These are phyloP conservation scores for Ananas comosus DNA, from an alignment of 176 grass and related monocot species.

Conservation along the genomic window DNA sequence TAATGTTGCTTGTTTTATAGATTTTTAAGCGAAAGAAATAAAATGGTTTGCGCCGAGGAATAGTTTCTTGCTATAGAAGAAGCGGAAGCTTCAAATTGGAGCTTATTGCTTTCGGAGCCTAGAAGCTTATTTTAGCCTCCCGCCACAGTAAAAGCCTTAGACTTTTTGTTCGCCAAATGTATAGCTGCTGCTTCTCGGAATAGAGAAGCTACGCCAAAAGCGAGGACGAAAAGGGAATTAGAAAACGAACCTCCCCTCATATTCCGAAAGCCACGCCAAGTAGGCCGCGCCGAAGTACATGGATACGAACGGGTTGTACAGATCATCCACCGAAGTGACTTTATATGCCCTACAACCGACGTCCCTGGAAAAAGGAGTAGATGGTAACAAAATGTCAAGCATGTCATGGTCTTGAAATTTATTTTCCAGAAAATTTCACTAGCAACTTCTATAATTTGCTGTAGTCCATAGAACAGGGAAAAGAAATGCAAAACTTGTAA, in stretches of 20 bases:
- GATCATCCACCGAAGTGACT: constrained; percentile 69
- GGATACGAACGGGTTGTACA: constrained; percentile 96
- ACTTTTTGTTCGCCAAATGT: too few species aligned
- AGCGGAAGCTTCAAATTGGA: too few species aligned
- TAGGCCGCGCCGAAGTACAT: constrained; percentile 94
- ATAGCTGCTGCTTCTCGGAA: too few species aligned
- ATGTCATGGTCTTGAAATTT: background rate
- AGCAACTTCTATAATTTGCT: background rate
- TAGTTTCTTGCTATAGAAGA: too few species aligned
- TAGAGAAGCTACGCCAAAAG: too few species aligned
- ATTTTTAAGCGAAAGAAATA: background rate
- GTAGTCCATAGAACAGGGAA: background rate
- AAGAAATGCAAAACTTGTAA: too few species aligned
- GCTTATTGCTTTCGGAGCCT: too few species aligned
- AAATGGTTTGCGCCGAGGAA: background rate
- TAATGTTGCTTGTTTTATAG: background rate
- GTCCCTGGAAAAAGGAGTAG: constrained; percentile 38
- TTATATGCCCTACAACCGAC: constrained; percentile 52
- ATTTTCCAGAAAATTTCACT: too few species aligned
- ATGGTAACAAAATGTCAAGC: background rate
- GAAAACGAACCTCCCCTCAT: constrained; percentile 67
- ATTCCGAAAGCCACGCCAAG: constrained; percentile 65
- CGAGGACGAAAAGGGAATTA: too few species aligned
- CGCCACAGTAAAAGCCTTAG: too few species aligned
- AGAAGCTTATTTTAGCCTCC: too few species aligned